Evolutionary conservation across 164 flowering plant species (phyloP).

Genomic region (Annona squamosa): DNA sequence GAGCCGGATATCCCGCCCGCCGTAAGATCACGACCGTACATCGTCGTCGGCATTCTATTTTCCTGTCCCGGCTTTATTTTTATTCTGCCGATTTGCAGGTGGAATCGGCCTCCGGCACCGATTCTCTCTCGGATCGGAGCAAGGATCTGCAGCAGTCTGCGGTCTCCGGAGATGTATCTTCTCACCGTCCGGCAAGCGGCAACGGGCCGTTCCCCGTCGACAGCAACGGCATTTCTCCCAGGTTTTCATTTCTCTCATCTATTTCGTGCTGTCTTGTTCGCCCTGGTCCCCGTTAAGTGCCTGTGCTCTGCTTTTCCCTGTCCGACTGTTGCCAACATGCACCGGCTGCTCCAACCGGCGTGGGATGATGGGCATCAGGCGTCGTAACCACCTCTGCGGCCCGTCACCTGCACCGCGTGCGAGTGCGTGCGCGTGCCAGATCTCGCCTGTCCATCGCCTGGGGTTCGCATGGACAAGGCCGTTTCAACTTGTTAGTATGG

Average conservation of each 20-base stretch:
- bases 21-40: conserved; percentile 7
- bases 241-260: conserved; percentile 21
- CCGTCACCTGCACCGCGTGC: background rate
- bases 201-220: conserved; percentile 7
- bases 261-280: background rate
- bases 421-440: background rate
- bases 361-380: background rate
- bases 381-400: background rate
- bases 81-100: conserved; percentile 17
- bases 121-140: conserved; percentile 17
- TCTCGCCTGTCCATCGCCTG: background rate
- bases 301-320: background rate
- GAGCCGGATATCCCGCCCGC: conserved; percentile 14
- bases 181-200: conserved; percentile 14
- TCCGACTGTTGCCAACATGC: background rate
- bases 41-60: background rate
- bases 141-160: conserved; percentile 25
- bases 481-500: background rate
- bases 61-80: background rate
- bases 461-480: background rate
- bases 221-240: conserved; percentile 21
- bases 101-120: conserved; percentile 26
- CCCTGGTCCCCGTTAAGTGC: background rate
- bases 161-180: conserved; percentile 16
- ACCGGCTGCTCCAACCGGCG: background rate